Base-by-base conservation (phyloP, 2,329 filamentous ascomycete species). In the Pochonia chlamydosporia region DNA sequence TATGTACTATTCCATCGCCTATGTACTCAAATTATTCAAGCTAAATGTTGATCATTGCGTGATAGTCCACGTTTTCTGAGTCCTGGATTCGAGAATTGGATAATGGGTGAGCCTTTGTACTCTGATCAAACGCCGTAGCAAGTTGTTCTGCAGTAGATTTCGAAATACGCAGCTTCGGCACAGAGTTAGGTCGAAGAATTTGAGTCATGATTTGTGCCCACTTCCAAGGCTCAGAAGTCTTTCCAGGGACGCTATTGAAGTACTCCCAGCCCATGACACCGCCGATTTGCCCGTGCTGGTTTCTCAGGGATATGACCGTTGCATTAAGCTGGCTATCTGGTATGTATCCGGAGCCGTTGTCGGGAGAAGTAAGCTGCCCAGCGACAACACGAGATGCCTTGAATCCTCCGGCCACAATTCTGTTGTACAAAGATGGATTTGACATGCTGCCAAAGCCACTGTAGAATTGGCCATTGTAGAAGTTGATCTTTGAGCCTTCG, bases 181-280 rank as follows among this genome's bases (percentile, higher is more conserved):
- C 50, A 14, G 41, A 42, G 40, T 50, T 31, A 2, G 53, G 53
- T 2, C 67, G 52, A 52, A 64, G 53, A 50, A 63, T 64, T 39
- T 51, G 57, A 1, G 48, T 50, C 48, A 50, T 50, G 18, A 50
- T 39, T 20, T 50, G 79, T 78, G 86, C 87, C 89, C 89, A 95
- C 55, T 85, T 72, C 84, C 84, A 90, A 1, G 87, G 85, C 47
- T 70, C 67, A 14, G 67, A 65, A n/a, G 61, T 58, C 41, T 77
- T 78, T 4, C 81, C 78, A 1, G 48, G 48, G 20, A 23, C 14
- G 40, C 48, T 79, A 67, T 93, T 92, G 69, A 89, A 95, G 59
- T 91, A 95, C 67, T 95, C 90, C 90, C 90, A 95, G 3, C 88
- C 89, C 81, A 91, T 90, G 2, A 95, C 81, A 1, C 90, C 90